Conservation (phyloP, 176 grass and related monocot species). For the Tillandsia fasciculata region DNA sequence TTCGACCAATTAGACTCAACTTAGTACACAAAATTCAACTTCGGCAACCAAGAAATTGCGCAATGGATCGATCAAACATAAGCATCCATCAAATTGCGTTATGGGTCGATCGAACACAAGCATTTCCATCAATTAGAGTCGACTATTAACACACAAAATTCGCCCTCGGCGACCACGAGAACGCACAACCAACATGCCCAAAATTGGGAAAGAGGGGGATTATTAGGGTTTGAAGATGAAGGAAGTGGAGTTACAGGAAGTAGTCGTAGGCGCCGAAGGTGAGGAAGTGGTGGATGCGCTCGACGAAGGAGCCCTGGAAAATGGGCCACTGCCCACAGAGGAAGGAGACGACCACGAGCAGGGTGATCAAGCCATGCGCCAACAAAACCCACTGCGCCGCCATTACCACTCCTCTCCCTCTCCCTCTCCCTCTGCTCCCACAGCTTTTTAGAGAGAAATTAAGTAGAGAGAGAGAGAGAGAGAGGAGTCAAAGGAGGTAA, state of each 20-base stretch:
- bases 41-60: too few relatives aligned
- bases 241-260: conserved; percentile 50
- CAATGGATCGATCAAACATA: too few relatives aligned
- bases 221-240: background rate
- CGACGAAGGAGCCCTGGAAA: conserved; percentile 91
- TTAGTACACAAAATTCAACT: too few relatives aligned
- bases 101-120: too few relatives aligned
- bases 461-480: background rate
- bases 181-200: too few relatives aligned
- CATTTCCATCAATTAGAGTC: too few relatives aligned
- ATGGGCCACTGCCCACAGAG: conserved; percentile 98
- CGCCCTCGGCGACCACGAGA: too few relatives aligned
- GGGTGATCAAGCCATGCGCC: conserved; percentile 65
- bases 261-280: conserved; percentile 86
- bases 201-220: background rate
- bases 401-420: background rate
- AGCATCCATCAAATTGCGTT: too few relatives aligned
- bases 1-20: too few relatives aligned
- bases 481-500: too few relatives aligned
- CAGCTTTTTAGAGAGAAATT: background rate
- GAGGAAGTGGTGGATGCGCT: conserved; percentile 78
- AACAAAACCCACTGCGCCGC: conserved; percentile 78
- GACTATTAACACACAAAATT: too few relatives aligned
- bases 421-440: background rate
- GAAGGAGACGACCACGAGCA: conserved; percentile 80